Percentiles rank a stretch among this genome's conserved stretches.
Evolutionary conservation across 495 filamentous ascomycete species (phyloP).

Genomic region (Glonium stellatum): DNA sequence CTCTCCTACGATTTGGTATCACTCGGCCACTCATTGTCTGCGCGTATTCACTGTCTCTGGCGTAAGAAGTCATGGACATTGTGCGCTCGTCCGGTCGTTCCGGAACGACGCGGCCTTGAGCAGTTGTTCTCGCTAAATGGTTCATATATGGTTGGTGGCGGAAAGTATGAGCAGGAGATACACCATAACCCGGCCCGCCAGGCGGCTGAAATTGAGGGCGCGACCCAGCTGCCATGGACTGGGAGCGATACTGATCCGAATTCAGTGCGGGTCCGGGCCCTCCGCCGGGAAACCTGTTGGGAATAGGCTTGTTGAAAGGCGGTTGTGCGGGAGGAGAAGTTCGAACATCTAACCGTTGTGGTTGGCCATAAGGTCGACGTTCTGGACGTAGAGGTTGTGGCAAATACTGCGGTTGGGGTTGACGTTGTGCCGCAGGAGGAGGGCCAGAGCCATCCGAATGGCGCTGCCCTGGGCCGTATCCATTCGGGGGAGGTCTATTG

Average conservation of each 20-base stretch:
- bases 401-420: constrained; percentile 56
- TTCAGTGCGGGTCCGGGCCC: constrained; percentile 51
- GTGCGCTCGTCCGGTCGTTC: constrained; percentile 86
- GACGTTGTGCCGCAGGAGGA: constrained; percentile 39
- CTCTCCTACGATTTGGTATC: constrained; percentile 62
- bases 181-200: constrained; percentile 54
- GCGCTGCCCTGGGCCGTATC: constrained; percentile 51
- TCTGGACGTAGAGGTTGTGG: constrained; percentile 56
- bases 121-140: constrained; percentile 66
- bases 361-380: constrained; percentile 56
- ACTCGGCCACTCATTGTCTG: constrained; percentile 89
- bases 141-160: constrained; percentile 64
- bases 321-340: constrained; percentile 49
- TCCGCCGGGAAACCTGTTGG: constrained; percentile 46
- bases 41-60: constrained; percentile 65
- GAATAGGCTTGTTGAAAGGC: constrained; percentile 46
- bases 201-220: constrained; percentile 60
- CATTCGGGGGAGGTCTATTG: constrained; percentile 42
- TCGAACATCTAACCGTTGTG: constrained; percentile 64
- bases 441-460: constrained; percentile 18
- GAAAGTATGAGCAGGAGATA: constrained; percentile 63
- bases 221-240: constrained; percentile 74
- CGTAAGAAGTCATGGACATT: constrained; percentile 91
- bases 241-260: constrained; percentile 77
- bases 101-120: constrained; percentile 82